phyloP scores from a whole-genome alignment of 2,329 filamentous ascomycete species.

The Tothia fuscella region DNA sequence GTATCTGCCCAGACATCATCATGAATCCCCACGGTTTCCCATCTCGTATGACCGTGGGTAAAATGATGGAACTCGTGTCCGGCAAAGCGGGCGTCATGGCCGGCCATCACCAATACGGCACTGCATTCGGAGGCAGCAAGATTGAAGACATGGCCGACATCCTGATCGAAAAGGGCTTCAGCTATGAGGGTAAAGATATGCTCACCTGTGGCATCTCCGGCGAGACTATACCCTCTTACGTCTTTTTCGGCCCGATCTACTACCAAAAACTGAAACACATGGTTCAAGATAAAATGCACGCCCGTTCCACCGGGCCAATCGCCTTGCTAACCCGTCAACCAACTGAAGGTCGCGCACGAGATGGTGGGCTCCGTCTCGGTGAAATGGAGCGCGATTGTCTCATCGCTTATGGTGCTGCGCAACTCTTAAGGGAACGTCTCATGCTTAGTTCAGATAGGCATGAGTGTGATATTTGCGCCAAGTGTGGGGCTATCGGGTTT shows the following conservation, averaged over 20 bases:
- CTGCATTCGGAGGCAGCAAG: slow-evolving; percentile 68
- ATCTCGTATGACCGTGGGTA: slow-evolving; percentile 97
- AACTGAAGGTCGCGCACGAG: slow-evolving; percentile 85
- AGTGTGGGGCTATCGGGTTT: slow-evolving; percentile 90
- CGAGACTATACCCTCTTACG: slow-evolving; percentile 85
- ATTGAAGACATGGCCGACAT: slow-evolving; percentile 82
- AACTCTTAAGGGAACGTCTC: slow-evolving; percentile 80
- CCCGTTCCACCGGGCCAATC: slow-evolving; percentile 75
- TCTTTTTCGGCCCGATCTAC: slow-evolving; percentile 98
- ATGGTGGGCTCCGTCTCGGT: slow-evolving; percentile 83
- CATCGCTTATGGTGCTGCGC: slow-evolving; percentile 90
- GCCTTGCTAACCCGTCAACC: slow-evolving; percentile 91
- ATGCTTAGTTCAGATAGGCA: slow-evolving; percentile 93
- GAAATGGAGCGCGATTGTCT: slow-evolving; percentile 99
- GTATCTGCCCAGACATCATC: slow-evolving; percentile 94
- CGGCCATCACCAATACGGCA: slow-evolving; percentile 83
- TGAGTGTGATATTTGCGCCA: slow-evolving; percentile 85
- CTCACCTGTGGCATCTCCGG: slow-evolving; percentile 92
- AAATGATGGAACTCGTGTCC: slow-evolving; percentile 87
- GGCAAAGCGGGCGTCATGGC: slow-evolving; percentile 85
- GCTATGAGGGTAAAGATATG: slow-evolving; percentile 94
- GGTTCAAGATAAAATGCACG: slow-evolving; percentile 99
- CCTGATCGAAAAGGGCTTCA: slow-evolving; percentile 80
- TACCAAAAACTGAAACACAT: slow-evolving; percentile 99
- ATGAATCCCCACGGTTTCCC: slow-evolving; percentile 99